Percentiles rank a stretch among this genome's conserved stretches.
Evolutionary conservation across 1,284 basidiomycete genomes (phyloP).

Genomic region (Sparassis latifolia): DNA sequence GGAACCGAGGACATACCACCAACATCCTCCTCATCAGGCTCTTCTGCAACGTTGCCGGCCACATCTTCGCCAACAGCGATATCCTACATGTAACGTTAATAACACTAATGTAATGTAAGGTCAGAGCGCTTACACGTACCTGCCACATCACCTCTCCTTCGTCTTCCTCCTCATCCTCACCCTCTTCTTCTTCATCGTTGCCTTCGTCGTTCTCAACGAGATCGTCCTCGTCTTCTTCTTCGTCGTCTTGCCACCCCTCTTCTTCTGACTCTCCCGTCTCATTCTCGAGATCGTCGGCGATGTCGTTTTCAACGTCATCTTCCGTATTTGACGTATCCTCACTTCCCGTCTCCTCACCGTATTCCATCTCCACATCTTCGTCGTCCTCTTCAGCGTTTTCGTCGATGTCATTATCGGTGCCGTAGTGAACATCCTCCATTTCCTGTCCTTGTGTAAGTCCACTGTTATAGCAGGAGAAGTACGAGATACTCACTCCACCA

Average conservation of each 20-base stretch:
- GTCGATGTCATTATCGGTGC: slow-evolving; percentile 73
- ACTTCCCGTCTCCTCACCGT: slow-evolving; percentile 73
- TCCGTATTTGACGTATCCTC: slow-evolving; percentile 72
- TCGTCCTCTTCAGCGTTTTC: slow-evolving; percentile 77
- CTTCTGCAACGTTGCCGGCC: slow-evolving; percentile 36
- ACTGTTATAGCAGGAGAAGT: not conserved
- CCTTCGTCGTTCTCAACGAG: slow-evolving; percentile 49
- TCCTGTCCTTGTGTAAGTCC: slow-evolving; percentile 41
- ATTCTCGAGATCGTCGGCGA: slow-evolving; percentile 55
- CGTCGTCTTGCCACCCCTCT: slow-evolving; percentile 51
- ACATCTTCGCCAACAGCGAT: slow-evolving; percentile 36
- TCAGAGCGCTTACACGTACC: slow-evolving; percentile 34
- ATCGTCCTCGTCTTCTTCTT: slow-evolving; percentile 62
- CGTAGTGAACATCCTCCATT: slow-evolving; percentile 71
- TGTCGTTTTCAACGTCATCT: slow-evolving; percentile 61
- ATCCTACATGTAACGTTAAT: slow-evolving; percentile 38
- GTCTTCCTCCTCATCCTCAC: slow-evolving; percentile 37
- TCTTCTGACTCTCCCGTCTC: slow-evolving; percentile 59
- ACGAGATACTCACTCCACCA: slow-evolving; percentile 58
- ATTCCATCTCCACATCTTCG: slow-evolving; percentile 85
- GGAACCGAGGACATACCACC: not conserved
- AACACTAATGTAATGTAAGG: not conserved
- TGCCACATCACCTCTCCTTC: slow-evolving; percentile 65
- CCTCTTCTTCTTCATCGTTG: slow-evolving; percentile 39
- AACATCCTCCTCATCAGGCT: slow-evolving; percentile 35